A percentile compares a stretch with the other conserved stretches of the same genome.
Evolutionary conservation across 306 rosid genomes (phyloP).

Genomic region (Cucumis hystrix): DNA sequence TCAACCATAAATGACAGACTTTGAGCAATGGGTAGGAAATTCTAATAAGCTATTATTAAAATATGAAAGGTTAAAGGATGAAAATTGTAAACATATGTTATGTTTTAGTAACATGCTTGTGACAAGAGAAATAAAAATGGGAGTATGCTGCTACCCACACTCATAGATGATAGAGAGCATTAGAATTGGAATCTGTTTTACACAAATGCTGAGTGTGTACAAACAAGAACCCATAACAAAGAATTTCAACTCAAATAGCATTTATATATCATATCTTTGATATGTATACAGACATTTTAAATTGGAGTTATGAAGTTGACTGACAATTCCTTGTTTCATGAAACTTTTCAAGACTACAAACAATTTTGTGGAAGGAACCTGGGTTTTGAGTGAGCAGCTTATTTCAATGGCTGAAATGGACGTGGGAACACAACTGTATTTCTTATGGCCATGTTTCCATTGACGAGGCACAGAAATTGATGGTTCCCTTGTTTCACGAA

Average conservation of each 20-base stretch:
- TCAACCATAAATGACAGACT: background rate
- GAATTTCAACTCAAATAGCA: conserved; percentile 7
- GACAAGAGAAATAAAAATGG: background rate
- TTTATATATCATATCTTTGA: conserved; percentile 10
- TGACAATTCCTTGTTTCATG: background rate
- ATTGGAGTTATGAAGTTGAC: conserved; percentile 10
- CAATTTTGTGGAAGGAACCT: background rate
- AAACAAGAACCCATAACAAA: background rate
- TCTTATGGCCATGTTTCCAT: background rate
- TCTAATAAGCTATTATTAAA: background rate
- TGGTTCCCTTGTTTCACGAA: background rate
- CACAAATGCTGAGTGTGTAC: background rate
- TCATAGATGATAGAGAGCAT: background rate
- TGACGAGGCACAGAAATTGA: background rate
- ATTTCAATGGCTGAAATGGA: background rate
- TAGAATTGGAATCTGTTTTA: background rate
- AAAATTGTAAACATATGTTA: background rate
- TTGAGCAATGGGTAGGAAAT: background rate
- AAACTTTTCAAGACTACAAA: background rate
- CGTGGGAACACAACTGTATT: background rate
- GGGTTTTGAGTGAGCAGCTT: background rate
- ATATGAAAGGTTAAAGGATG: background rate
- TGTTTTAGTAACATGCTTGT: background rate
- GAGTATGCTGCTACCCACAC: background rate
- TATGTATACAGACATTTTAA: conserved; percentile 9